phyloP scores from a whole-genome alignment of 306 rosid species.

The Cajanus cajan region DNA sequence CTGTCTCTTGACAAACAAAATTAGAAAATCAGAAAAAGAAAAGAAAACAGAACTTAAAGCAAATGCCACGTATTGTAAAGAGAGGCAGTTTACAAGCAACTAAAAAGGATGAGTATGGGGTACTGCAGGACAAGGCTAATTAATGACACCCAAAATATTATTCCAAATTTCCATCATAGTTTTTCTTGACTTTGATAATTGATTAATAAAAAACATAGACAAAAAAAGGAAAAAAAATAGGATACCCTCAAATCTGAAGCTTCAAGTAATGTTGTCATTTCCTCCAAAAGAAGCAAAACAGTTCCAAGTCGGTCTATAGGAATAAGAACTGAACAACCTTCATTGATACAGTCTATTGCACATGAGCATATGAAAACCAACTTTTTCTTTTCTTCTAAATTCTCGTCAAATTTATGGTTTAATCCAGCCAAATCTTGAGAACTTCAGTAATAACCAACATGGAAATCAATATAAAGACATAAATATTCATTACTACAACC shows the following conservation, averaged over 20 bases:
- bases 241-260: conserved; percentile 60
- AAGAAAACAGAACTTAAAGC: background rate
- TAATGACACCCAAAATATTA: background rate
- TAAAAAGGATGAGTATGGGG: background rate
- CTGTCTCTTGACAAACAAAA: background rate
- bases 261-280: conserved; percentile 59
- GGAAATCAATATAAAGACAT: conserved; percentile 31
- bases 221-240: background rate
- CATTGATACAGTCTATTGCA: conserved; percentile 57
- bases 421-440: conserved; percentile 40
- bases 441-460: conserved; percentile 28
- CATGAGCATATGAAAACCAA: conserved; percentile 58
- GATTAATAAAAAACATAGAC: background rate
- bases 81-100: conserved; percentile 3
- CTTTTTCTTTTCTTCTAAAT: conserved; percentile 63
- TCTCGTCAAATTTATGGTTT: conserved; percentile 42
- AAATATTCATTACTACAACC: conserved; percentile 38
- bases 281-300: conserved; percentile 73
- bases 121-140: background rate
- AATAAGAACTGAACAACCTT: conserved; percentile 86
- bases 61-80: background rate
- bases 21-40: background rate
- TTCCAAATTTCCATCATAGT: background rate
- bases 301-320: conserved; percentile 64
- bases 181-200: background rate